Evolutionary conservation across 176 grass and related monocot species (phyloP).

Genomic region (Zizania latifolia): DNA sequence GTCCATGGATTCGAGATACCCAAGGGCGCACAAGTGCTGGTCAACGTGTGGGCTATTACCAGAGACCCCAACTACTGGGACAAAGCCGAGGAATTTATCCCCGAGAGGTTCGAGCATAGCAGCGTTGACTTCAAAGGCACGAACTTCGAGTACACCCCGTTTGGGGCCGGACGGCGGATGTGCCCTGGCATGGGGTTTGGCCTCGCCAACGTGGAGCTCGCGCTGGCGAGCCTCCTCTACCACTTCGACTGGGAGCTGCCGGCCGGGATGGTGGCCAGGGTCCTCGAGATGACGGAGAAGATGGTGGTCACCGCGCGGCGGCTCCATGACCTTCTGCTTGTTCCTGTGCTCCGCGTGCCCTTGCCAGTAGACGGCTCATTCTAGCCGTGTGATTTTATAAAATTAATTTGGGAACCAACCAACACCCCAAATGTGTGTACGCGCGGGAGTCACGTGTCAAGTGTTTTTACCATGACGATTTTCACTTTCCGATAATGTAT

Average conservation of each 20-base stretch:
- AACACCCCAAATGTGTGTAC: too few relatives aligned
- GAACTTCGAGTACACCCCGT: background rate
- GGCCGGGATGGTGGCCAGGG: background rate
- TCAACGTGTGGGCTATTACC: conserved; percentile 39
- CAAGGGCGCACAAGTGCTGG: background rate
- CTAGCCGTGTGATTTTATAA: background rate
- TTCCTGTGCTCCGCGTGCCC: background rate
- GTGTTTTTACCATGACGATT: too few relatives aligned
- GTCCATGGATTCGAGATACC: conserved; percentile 38
- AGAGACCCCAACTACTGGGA: conserved; percentile 18
- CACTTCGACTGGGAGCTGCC: background rate
- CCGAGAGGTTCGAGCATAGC: conserved; percentile 9
- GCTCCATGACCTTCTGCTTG: background rate
- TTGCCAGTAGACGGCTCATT: background rate
- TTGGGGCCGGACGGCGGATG: background rate
- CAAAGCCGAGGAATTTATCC: background rate
- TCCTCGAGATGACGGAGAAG: background rate
- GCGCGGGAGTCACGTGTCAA: too few relatives aligned
- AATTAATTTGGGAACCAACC: too few relatives aligned
- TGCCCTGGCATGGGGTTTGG: background rate
- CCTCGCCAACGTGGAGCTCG: background rate
- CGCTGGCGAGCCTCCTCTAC: background rate
- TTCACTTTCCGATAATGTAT: too few relatives aligned
- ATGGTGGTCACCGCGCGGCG: background rate
- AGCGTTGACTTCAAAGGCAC: background rate